Percentiles rank a stretch among this genome's conserved stretches.
These are phyloP conservation scores for Typha latifolia DNA, from an alignment of 176 grass and related monocot species.

Conservation along the genomic window DNA sequence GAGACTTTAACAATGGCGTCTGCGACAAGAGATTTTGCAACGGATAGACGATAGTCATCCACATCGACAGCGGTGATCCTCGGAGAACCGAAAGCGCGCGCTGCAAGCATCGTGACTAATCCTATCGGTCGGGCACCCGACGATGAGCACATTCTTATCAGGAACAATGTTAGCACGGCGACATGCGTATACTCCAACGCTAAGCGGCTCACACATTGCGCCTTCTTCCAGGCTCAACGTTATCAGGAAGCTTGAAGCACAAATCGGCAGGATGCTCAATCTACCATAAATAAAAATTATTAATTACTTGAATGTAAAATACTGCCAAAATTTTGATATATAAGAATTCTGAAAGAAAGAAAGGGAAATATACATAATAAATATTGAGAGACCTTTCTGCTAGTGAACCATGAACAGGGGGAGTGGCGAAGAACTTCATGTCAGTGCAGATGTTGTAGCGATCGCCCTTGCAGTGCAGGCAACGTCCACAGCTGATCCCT, in stretches of 20 bases:
- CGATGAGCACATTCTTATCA: conserved; percentile 54
- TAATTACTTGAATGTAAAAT: too few relatives aligned
- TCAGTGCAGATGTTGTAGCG: conserved; percentile 84
- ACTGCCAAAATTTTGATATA: not conserved
- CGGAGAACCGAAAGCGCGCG: conserved; percentile 62
- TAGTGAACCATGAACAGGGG: conserved; percentile 68
- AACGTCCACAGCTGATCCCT: conserved; percentile 78
- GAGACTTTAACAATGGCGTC: conserved; percentile 55
- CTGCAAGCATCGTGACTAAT: conserved; percentile 57
- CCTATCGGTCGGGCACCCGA: conserved; percentile 82
- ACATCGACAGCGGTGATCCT: conserved; percentile 57
- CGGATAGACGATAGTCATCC: conserved; percentile 61
- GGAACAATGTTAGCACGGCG: conserved; percentile 58
- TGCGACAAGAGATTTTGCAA: conserved; percentile 56
- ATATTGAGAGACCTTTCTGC: conserved; percentile 38
- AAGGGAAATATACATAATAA: not conserved
- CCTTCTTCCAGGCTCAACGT: conserved; percentile 76
- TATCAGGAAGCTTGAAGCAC: conserved; percentile 87
- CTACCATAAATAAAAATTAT: conserved; percentile 5
- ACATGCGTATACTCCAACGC: conserved; percentile 80
- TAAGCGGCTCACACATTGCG: conserved; percentile 97
- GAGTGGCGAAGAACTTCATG: conserved; percentile 86
- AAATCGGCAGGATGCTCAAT: conserved; percentile 76
- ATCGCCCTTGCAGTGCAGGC: conserved; percentile 77
- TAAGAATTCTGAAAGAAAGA: not conserved